Base-by-base conservation (phyloP, 371 early-diverging fungal genomes). In the Apophysomyces elegans region DNA sequence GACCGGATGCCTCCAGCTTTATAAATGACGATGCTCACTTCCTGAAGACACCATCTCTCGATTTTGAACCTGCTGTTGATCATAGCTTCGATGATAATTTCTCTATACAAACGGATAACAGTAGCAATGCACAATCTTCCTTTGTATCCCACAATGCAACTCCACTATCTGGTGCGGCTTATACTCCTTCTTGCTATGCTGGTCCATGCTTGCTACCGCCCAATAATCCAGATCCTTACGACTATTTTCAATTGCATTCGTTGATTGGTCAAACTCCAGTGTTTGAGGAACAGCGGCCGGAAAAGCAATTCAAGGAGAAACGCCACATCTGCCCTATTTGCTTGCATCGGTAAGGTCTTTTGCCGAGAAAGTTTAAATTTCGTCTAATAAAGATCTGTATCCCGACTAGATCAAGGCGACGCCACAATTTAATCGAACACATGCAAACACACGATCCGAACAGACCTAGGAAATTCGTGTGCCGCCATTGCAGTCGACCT, bases 381-480 rank as follows among this genome's bases (percentile, higher is more conserved):
- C 8, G 35, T 32, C 11, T 57, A 38, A 46, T 58, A 35, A 58
- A 58, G 32, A 64, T 45, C 13, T 37, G 4, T 59, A 16, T 41
- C 21, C 21, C 54, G 54, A 7, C 54, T 61, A 71, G 75, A 69
- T 75, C 75, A 56, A 71, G 71, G 56, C 71, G 75, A 58, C 72
- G 62, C 61, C 75, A 75, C 56, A 75, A 75, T 37, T 59, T 75
- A 14, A 41, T 71, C 38, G 75, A 75, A 45, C 75, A 75, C 54
- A 75, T 75, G 69, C 64, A 65, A 11, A 75, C 75, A 41, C 75
- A 75, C 37, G 63, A 75, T 21, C 72, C 75, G 35, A 64, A 71
- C 36, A 54, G 75, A 57, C 75, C 75, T 9, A 71, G 71, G 12
- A 41, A 45, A 37, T 75, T 75, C 41, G 36, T 56, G 18, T 75